Percentiles rank a stretch among this genome's conserved stretches.
Conservation (phyloP, 2,329 filamentous ascomycete species). For the Scorias spongiosa region DNA sequence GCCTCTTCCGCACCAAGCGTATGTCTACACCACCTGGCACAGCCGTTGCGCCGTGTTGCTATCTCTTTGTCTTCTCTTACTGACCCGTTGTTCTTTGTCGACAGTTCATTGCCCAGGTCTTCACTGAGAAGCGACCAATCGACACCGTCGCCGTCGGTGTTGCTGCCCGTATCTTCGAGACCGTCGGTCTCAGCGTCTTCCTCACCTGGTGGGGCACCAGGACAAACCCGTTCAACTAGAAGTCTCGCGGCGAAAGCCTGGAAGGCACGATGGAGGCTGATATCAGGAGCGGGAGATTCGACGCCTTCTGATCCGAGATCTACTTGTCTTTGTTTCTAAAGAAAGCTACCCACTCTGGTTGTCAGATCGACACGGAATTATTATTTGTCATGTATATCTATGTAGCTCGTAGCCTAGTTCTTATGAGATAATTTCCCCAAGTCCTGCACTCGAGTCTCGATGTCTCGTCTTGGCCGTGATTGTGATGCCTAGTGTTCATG, state of each 20-base stretch:
- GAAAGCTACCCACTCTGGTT: not conserved
- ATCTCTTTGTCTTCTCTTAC: not conserved
- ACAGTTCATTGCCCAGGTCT: conserved; percentile 71
- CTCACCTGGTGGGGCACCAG: conserved; percentile 96
- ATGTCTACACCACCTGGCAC: conserved; percentile 25
- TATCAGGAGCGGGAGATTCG: not conserved
- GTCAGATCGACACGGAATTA: no score
- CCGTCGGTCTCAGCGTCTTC: conserved; percentile 79
- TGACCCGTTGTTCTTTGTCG: no score
- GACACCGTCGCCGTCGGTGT: conserved; percentile 81
- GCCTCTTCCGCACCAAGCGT: conserved; percentile 78
- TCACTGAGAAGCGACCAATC: conserved; percentile 80
- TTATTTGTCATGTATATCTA: no score
- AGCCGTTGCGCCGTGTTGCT: no score
- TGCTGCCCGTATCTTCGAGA: conserved; percentile 78
- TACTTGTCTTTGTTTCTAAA: not conserved
- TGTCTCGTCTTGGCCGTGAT: no score
- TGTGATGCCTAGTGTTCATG: no score
- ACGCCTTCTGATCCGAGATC: not conserved
- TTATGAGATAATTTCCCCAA: no score
- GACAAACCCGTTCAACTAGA: conserved; percentile 78
- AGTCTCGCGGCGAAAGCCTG: not conserved
- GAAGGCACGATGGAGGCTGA: not conserved
- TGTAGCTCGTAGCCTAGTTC: no score
- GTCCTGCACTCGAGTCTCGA: no score